Base-by-base conservation (phyloP, 1,284 basidiomycete species). In the Puccinia horiana region DNA sequence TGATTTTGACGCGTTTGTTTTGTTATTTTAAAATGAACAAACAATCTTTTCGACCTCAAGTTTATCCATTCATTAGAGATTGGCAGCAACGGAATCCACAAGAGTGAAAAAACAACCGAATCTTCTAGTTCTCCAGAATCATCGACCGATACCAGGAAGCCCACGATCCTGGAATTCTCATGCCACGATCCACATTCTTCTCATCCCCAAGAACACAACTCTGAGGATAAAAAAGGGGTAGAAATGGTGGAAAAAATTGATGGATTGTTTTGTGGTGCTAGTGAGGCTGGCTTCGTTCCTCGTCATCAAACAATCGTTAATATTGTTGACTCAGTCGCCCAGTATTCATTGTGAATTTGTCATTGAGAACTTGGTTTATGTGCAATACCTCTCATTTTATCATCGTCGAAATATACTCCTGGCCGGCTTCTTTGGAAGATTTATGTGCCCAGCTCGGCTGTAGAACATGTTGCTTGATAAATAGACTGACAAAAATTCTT, bases 211-310 rank as follows among this genome's bases (percentile, higher is more conserved):
- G 35, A 23, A 14, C 29, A 40, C 18, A 35, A 2, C 16, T 65
- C 37, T 72, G 2, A 16, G 44, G 69, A 72, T 29, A 29, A 40
- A 2, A 35, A 49, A 52, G 49, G 6, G 6, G 16, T 58, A 1
- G 52, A 29, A n/a, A 32, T 4, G 42, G 69, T 70, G 9, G 42
- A 70, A n/a, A 70, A 11, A 14, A n/a, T 75, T 12, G 72, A 75
- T 9, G 52, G 35, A 18, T 56, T 75, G 32, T 75, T 75, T 56
- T 56, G 11, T 49, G 37, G 26, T 49, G 52, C 29, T 1, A 75
- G 72, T 37, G 72, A 75, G 37, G 44, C 37, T 49, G 72, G 72
- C 14, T 75, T 75, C n/a, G 52, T 75, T 35, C 72, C 72, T 49
- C 52, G 32, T 6, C 72, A 75, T 32, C 72, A 37, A 40, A 47